Conservation (phyloP, 768 basidiomycete genomes). For the Kwoniella newhampshirensis region DNA sequence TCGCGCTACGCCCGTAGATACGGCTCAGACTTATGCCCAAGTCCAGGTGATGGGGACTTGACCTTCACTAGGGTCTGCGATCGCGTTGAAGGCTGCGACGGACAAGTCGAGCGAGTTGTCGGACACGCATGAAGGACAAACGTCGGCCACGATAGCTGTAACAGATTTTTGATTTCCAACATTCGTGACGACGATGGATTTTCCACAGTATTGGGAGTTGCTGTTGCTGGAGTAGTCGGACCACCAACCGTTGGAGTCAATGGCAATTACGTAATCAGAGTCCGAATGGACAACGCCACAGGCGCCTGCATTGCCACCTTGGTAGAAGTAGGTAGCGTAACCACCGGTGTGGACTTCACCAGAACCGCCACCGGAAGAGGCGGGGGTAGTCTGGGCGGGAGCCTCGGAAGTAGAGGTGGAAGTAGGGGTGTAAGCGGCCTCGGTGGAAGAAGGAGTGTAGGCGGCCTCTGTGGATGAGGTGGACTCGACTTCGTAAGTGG, state of each 20-base stretch:
- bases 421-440: slow-evolving; percentile 7
- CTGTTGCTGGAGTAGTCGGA: slow-evolving; percentile 59
- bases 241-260: slow-evolving; percentile 57
- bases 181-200: slow-evolving; percentile 66
- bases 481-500: slow-evolving; percentile 6
- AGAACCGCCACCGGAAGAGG: slow-evolving; percentile 30
- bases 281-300: slow-evolving; percentile 70
- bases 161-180: slow-evolving; percentile 62
- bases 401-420: slow-evolving; percentile 29
- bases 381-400: slow-evolving; percentile 25
- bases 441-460: slow-evolving; percentile 17
- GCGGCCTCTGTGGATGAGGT: slow-evolving; percentile 10
- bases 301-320: slow-evolving; percentile 72
- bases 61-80: slow-evolving; percentile 62
- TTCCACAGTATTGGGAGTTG: slow-evolving; percentile 66
- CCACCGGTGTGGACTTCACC: slow-evolving; percentile 42
- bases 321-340: slow-evolving; percentile 63
- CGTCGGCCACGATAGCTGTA: slow-evolving; percentile 69
- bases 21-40: slow-evolving; percentile 15
- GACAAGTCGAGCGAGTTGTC: slow-evolving; percentile 63
- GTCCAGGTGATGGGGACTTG: slow-evolving; percentile 53
- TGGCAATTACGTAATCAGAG: slow-evolving; percentile 54
- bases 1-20: too few species aligned
- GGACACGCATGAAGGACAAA: slow-evolving; percentile 74
- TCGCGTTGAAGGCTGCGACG: slow-evolving; percentile 62